These are phyloP conservation scores for Penicillium bialowiezense DNA, from an alignment of 495 filamentous ascomycete genomes.

Conservation along the genomic window DNA sequence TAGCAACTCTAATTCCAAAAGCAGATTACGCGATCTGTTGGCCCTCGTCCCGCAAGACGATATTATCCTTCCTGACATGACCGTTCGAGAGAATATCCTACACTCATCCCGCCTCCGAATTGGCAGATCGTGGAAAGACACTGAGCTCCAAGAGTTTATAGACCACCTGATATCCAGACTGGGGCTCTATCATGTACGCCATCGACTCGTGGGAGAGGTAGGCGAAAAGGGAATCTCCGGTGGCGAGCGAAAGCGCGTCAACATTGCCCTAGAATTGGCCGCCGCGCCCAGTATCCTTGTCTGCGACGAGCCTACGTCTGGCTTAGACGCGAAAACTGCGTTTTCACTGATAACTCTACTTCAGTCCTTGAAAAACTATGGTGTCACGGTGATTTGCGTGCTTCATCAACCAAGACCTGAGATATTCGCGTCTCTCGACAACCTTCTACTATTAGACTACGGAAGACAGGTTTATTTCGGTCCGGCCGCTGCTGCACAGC, in stretches of 20 bases:
- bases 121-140: not conserved
- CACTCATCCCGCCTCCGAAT: slow-evolving; percentile 48
- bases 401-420: slow-evolving; percentile 73
- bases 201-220: slow-evolving; percentile 70
- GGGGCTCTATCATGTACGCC: slow-evolving; percentile 49
- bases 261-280: slow-evolving; percentile 47
- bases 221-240: slow-evolving; percentile 71
- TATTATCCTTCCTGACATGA: slow-evolving; percentile 47
- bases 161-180: not conserved
- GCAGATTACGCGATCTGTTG: too few relatives aligned
- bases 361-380: slow-evolving; percentile 63
- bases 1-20: too few relatives aligned
- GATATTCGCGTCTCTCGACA: slow-evolving; percentile 75
- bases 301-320: slow-evolving; percentile 75
- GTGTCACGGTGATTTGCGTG: slow-evolving; percentile 67
- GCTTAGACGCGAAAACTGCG: slow-evolving; percentile 73
- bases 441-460: slow-evolving; percentile 68
- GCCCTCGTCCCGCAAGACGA: slow-evolving; percentile 57
- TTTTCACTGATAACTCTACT: slow-evolving; percentile 60
- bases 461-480: slow-evolving; percentile 34
- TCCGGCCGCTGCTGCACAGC: not conserved
- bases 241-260: slow-evolving; percentile 64
- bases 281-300: slow-evolving; percentile 62
- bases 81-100: slow-evolving; percentile 51
- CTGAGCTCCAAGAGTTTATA: not conserved